phyloP scores from a whole-genome alignment of 148 eudicot genomes.

The Chenopodium formosanum region DNA sequence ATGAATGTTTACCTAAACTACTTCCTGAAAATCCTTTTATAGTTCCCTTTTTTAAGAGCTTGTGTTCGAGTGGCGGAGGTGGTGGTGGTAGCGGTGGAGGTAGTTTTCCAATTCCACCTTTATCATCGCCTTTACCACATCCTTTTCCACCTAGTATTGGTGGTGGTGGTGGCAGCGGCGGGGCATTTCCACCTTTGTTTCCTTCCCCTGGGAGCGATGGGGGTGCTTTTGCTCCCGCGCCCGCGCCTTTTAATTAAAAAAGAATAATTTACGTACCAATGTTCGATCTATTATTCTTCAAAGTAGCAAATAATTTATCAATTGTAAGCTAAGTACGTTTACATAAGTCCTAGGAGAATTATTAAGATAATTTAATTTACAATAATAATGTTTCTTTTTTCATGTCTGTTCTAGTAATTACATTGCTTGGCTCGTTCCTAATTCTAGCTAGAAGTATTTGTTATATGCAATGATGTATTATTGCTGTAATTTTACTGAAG shows the following conservation, averaged over 20 bases:
- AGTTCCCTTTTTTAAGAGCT: neutral
- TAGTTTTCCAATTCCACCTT: neutral
- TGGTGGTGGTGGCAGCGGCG: neutral
- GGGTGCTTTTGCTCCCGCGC: slow-evolving; percentile 1
- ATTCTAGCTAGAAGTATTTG: too few species aligned
- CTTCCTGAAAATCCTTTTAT: neutral
- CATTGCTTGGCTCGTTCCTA: too few species aligned
- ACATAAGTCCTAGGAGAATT: too few species aligned
- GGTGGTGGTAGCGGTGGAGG: neutral
- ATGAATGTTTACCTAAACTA: neutral
- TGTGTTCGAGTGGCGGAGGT: neutral
- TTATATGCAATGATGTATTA: too few species aligned
- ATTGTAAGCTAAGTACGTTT: too few species aligned
- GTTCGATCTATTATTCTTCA: too few species aligned
- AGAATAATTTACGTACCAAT: neutral
- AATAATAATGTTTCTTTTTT: too few species aligned
- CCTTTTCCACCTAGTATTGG: neutral
- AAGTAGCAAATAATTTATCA: too few species aligned
- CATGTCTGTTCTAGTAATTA: too few species aligned
- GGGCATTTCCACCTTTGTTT: neutral
- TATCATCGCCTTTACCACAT: neutral
- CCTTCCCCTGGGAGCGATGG: neutral
- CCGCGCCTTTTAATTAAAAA: neutral
- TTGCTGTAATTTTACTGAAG: too few species aligned
- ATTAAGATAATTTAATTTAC: too few species aligned